Conservation (phyloP, 305 asterid genomes). For the Plantago coronopus region DNA sequence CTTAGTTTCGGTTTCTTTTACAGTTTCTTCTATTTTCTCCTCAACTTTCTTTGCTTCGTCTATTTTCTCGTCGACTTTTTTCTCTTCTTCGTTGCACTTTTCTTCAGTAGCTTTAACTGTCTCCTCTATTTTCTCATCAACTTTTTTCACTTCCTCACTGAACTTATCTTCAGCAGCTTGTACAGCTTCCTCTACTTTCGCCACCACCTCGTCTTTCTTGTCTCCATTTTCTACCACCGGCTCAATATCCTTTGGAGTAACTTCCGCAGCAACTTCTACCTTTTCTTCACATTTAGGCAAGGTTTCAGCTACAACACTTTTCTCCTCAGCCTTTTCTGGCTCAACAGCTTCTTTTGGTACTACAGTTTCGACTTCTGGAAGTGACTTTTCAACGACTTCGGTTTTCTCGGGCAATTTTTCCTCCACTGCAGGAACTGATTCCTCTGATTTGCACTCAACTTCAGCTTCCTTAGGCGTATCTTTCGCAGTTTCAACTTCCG, state of each 20-base stretch:
- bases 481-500: slow-evolving; percentile 26
- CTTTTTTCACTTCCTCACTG: background rate
- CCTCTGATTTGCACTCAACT: background rate
- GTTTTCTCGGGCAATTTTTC: background rate
- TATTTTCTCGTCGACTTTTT: background rate
- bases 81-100: slow-evolving; percentile 5
- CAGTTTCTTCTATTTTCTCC: slow-evolving; percentile 24
- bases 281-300: slow-evolving; percentile 20
- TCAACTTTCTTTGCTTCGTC: slow-evolving; percentile 27
- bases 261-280: slow-evolving; percentile 25
- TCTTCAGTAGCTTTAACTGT: slow-evolving; percentile 11
- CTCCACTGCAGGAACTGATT: background rate
- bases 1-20: slow-evolving; percentile 22
- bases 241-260: slow-evolving; percentile 28
- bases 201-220: slow-evolving; percentile 20
- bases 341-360: slow-evolving; percentile 11
- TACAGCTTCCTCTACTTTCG: background rate
- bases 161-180: background rate
- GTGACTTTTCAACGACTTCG: background rate
- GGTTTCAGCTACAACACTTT: slow-evolving; percentile 28
- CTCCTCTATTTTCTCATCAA: slow-evolving; percentile 13
- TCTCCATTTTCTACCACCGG: slow-evolving; percentile 21
- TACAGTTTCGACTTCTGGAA: slow-evolving; percentile 6
- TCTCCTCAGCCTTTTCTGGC: slow-evolving; percentile 21
- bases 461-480: slow-evolving; percentile 11